Conservation (phyloP, 331 rosid genomes). For the Cucumis variabilis region DNA sequence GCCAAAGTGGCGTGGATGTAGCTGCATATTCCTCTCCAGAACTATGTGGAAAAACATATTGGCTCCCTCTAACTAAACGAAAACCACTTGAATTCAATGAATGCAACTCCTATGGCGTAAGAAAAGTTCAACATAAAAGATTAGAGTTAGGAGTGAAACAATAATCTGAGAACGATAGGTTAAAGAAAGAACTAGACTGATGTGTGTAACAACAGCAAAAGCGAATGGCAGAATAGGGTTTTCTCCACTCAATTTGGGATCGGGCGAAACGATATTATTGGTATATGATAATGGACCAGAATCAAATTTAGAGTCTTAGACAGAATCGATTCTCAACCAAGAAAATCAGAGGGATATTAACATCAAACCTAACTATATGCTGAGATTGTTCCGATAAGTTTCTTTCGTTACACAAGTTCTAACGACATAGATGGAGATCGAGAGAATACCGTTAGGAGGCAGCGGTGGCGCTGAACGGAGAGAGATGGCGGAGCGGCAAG, state of each 20-base stretch:
- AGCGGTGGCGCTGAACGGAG: background rate
- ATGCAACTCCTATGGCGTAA: background rate
- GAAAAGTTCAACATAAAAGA: background rate
- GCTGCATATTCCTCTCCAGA: constrained; percentile 94
- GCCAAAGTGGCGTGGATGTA: constrained; percentile 94
- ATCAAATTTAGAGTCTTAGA: background rate
- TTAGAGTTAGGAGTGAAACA: background rate
- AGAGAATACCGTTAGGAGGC: background rate
- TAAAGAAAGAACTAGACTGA: background rate
- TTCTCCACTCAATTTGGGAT: background rate
- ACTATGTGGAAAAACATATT: constrained; percentile 90
- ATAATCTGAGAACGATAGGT: background rate
- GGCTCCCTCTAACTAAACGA: background rate
- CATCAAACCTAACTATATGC: background rate
- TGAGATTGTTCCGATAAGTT: background rate
- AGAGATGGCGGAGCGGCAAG: background rate
- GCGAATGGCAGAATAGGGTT: background rate
- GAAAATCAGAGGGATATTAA: too few relatives aligned
- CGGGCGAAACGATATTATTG: background rate
- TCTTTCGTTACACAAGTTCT: background rate
- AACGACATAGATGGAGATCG: background rate
- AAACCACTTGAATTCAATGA: background rate
- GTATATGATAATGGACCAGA: background rate
- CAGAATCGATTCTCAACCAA: too few relatives aligned
- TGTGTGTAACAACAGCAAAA: background rate